Percentiles rank a stretch among this genome's conserved stretches.
Conservation (phyloP, 257 asterid species). For the Solanum neorickii region DNA sequence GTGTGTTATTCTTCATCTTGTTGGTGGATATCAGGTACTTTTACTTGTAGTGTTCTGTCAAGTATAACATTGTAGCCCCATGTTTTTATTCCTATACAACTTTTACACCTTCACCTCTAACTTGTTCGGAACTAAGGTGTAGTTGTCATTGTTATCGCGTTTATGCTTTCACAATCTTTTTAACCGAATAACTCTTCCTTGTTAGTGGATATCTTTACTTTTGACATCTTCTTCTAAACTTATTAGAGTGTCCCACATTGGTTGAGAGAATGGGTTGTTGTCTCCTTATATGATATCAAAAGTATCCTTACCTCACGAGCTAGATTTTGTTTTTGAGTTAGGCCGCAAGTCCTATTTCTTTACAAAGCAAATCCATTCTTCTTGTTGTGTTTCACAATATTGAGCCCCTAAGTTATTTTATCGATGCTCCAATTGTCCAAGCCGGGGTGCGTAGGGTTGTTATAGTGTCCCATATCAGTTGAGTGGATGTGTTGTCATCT, state of each 20-base stretch:
- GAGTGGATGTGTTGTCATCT: not conserved
- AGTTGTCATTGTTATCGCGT: not conserved
- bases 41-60: not conserved
- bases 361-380: not conserved
- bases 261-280: not conserved
- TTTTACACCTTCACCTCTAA: not conserved
- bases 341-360: not conserved
- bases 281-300: not conserved
- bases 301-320: not conserved
- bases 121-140: not conserved
- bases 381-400: not conserved
- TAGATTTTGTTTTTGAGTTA: not conserved
- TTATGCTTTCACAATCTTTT: not conserved
- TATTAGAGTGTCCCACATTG: not conserved
- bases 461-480: not conserved
- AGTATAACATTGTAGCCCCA: not conserved
- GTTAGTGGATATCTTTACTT: not conserved
- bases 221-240: not conserved
- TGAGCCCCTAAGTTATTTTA: not conserved
- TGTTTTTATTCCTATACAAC: not conserved
- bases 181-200: not conserved
- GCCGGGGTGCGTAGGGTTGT: not conserved
- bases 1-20: conserved; percentile 61
- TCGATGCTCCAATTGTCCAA: not conserved
- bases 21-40: conserved; percentile 78